Conservation (phyloP, 2,329 filamentous ascomycete genomes). For the Calonectria pteridis region DNA sequence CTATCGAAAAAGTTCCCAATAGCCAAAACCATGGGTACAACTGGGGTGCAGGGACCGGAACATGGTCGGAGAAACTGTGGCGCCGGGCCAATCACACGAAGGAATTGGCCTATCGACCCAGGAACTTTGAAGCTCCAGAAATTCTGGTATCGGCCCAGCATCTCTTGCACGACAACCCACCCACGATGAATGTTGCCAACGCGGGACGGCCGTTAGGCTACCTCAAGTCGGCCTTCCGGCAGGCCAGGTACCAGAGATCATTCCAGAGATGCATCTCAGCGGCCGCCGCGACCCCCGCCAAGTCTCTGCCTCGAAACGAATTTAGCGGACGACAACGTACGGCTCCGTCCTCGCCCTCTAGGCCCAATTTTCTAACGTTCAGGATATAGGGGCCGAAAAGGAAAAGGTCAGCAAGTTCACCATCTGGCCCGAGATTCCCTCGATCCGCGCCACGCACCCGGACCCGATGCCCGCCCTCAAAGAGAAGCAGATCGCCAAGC, state of each 20-base stretch:
- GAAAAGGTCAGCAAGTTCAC: constrained; percentile 58
- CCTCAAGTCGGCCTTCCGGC: constrained; percentile 74
- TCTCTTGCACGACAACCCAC: constrained; percentile 37
- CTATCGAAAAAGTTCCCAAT: constrained; percentile 15
- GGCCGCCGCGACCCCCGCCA: constrained; percentile 41
- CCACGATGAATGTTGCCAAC: constrained; percentile 71
- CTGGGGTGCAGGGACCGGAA: constrained; percentile 31
- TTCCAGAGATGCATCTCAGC: constrained; percentile 63
- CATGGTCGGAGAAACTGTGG: constrained; percentile 46
- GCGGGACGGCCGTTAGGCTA: constrained; percentile 77
- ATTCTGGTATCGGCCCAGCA: constrained; percentile 41
- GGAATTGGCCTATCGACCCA: constrained; percentile 33
- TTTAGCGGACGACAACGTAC: constrained; percentile 53
- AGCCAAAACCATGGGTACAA: constrained; percentile 18
- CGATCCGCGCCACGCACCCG: constrained; percentile 67
- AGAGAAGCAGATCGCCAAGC: constrained; percentile 74
- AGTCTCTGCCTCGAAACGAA: constrained; percentile 38
- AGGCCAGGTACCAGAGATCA: constrained; percentile 64
- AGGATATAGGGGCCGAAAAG: constrained; percentile 48
- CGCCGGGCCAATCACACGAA: constrained; percentile 53
- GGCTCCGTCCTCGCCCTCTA: constrained; percentile 24
- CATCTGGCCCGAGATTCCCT: constrained; percentile 68
- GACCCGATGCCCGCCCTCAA: constrained; percentile 78
- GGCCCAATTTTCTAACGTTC: constrained; percentile 27
- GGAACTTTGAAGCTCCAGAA: constrained; percentile 41